These are phyloP conservation scores for Termitomyces sp. DNA, from an alignment of 768 basidiomycete species.

Conservation along the genomic window DNA sequence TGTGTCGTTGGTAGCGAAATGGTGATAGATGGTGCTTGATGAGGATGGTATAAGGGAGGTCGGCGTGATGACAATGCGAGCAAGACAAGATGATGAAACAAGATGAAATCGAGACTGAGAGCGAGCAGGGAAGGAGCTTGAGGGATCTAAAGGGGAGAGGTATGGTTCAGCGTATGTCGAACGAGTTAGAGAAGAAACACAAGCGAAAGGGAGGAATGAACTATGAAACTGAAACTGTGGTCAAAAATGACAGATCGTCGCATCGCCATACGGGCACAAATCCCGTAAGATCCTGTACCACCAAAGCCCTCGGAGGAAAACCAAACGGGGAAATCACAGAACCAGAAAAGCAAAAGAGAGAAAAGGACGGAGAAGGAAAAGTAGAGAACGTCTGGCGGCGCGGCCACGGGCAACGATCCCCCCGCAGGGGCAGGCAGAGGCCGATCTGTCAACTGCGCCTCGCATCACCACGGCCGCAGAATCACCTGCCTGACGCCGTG, in stretches of 20 bases:
- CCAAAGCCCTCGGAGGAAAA: not conserved
- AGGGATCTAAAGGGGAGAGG: not conserved
- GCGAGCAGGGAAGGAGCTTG: not conserved
- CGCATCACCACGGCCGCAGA: not conserved
- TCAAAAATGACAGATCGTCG: not conserved
- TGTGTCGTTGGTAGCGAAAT: conserved; percentile 1
- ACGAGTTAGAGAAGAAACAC: not conserved
- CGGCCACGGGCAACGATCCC: not conserved
- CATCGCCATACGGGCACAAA: not conserved
- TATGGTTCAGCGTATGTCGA: not conserved
- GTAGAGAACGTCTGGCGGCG: not conserved
- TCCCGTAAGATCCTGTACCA: not conserved
- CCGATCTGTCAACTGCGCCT: not conserved
- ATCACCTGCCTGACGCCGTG: not conserved
- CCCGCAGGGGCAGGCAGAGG: not conserved
- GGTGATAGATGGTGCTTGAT: conserved; percentile 7
- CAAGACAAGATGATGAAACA: not conserved
- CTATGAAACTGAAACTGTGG: not conserved
- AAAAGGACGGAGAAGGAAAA: not conserved
- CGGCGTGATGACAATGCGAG: conserved; percentile 1
- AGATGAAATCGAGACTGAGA: not conserved
- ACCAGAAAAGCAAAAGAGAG: not conserved
- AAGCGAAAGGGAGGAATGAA: not conserved
- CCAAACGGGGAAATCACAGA: not conserved
- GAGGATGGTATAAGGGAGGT: not conserved